Conservation (phyloP, 371 early-diverging fungal genomes). For the Saksenaea vasiformis region DNA sequence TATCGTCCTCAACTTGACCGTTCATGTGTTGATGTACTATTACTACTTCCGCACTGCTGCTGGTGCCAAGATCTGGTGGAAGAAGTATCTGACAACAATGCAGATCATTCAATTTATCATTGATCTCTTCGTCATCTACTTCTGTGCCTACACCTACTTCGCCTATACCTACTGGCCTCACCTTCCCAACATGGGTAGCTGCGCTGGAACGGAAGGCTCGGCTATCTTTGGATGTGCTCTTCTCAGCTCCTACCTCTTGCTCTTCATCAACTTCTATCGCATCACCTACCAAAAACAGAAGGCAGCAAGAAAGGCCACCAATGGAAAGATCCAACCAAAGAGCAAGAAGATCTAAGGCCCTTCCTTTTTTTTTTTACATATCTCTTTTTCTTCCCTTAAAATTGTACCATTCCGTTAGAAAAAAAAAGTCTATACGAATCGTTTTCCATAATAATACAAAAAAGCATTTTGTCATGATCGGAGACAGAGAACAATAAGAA, state of each 20-base stretch:
- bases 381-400: not conserved
- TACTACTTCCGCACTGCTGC: constrained; percentile 89
- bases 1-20: constrained; percentile 80
- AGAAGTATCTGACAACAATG: constrained; percentile 86
- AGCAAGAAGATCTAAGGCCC: constrained; percentile 44
- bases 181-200: constrained; percentile 74
- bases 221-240: constrained; percentile 83
- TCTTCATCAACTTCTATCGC: constrained; percentile 89
- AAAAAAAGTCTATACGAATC: not conserved
- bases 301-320: constrained; percentile 29
- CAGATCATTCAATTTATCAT: constrained; percentile 91
- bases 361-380: not conserved
- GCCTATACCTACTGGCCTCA: constrained; percentile 68
- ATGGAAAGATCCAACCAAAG: constrained; percentile 25
- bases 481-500: constrained; percentile 1
- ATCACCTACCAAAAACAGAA: constrained; percentile 76
- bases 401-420: not conserved
- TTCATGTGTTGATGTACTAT: constrained; percentile 93
- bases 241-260: constrained; percentile 79
- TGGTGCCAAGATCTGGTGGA: constrained; percentile 90
- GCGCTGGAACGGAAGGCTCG: constrained; percentile 79
- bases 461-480: not conserved
- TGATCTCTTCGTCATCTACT: constrained; percentile 78
- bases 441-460: not conserved
- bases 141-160: constrained; percentile 83